Conservation (phyloP, 2,329 filamentous ascomycete genomes). For the Simplicillium sp. region DNA sequence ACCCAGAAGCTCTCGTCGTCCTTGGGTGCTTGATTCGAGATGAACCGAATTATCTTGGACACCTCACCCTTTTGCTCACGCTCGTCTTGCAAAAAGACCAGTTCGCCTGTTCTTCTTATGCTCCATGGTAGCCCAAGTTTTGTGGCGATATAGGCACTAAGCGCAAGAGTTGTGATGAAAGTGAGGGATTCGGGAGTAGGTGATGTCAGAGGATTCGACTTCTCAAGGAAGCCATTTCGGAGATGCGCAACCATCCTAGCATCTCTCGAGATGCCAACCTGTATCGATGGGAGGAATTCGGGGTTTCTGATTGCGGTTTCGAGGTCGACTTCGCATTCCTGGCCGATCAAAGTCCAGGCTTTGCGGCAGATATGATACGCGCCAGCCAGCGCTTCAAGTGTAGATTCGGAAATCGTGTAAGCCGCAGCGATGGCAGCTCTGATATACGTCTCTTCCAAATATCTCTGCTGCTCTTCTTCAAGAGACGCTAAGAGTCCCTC, state of each 20-base stretch:
- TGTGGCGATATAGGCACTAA: constrained; percentile 49
- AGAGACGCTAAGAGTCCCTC: constrained; percentile 48
- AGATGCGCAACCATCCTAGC: constrained; percentile 18
- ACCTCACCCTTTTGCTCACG: constrained; percentile 55
- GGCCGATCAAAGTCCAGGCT: constrained; percentile 20
- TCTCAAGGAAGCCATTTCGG: constrained; percentile 39
- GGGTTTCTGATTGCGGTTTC: too few species aligned
- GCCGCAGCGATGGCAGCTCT: constrained; percentile 58
- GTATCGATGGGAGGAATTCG: not conserved
- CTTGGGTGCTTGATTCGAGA: constrained; percentile 39
- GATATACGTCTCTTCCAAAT: constrained; percentile 55
- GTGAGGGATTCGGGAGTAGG: constrained; percentile 45
- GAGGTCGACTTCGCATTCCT: too few species aligned
- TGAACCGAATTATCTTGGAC: constrained; percentile 45
- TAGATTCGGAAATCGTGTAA: constrained; percentile 55
- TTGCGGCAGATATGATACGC: constrained; percentile 52
- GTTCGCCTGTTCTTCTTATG: constrained; percentile 46
- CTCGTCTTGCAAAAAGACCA: constrained; percentile 53
- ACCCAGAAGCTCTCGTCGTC: constrained; percentile 57
- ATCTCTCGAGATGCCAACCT: constrained; percentile 1
- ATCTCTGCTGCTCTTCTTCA: constrained; percentile 47
- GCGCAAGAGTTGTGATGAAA: constrained; percentile 53
- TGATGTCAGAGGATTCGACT: constrained; percentile 55
- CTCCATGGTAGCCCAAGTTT: constrained; percentile 39
- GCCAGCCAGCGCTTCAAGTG: constrained; percentile 45